These are phyloP conservation scores for Alternaria sp. DNA, from an alignment of 2,329 filamentous ascomycete genomes.

Conservation along the genomic window DNA sequence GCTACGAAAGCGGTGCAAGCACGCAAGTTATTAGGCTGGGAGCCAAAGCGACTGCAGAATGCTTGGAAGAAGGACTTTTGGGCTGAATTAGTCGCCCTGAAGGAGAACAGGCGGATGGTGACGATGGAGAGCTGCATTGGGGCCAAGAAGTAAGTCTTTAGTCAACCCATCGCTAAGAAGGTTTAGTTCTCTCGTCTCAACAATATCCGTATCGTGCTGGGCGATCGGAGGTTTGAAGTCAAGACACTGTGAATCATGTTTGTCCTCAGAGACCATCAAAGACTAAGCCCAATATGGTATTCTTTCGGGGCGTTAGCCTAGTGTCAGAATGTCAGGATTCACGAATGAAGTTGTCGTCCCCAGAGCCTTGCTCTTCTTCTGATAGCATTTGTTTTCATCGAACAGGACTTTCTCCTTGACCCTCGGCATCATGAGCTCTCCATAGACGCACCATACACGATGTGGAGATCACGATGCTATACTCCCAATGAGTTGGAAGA, in stretches of 20 bases:
- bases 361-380: background rate
- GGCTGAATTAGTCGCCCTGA: conserved; percentile 27
- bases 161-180: accelerated
- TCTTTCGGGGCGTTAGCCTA: background rate
- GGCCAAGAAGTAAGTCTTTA: background rate
- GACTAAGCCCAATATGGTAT: background rate
- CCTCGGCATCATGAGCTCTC: background rate
- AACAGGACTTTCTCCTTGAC: background rate
- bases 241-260: background rate
- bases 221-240: background rate
- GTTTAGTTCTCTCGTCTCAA: background rate
- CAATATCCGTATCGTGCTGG: background rate
- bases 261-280: background rate
- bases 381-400: background rate
- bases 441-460: background rate
- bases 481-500: background rate
- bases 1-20: conserved; percentile 24
- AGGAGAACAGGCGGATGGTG: conserved; percentile 15
- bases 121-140: conserved; percentile 24
- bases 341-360: background rate
- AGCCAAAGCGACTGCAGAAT: conserved; percentile 18
- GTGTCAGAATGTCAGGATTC: background rate
- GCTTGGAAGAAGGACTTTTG: conserved; percentile 26
- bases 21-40: conserved; percentile 22
- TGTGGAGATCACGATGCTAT: background rate